Conservation (phyloP, 1,284 basidiomycete species). For the Cryptococcus sp. region DNA sequence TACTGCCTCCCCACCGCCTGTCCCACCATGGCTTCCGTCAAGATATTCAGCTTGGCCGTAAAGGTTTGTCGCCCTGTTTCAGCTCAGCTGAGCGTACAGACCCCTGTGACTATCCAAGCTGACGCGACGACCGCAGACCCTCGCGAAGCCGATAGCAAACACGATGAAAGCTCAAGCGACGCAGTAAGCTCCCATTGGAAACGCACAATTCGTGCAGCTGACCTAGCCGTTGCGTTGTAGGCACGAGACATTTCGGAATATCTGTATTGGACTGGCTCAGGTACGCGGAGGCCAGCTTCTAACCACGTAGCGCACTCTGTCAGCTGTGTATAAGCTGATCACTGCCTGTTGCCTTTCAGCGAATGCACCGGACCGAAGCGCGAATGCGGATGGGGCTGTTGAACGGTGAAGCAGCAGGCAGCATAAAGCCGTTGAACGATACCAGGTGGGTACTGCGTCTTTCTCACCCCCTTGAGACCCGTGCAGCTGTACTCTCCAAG, state of each 20-base stretch:
- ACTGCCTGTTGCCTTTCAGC: constrained; percentile 21
- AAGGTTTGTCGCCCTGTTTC: constrained; percentile 58
- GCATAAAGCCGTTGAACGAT: constrained; percentile 77
- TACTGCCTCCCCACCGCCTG: background rate
- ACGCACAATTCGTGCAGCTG: background rate
- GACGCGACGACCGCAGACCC: constrained; percentile 59
- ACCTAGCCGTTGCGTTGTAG: constrained; percentile 52
- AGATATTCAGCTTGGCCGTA: constrained; percentile 67
- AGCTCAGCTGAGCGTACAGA: background rate
- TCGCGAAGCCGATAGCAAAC: constrained; percentile 80
- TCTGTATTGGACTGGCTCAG: constrained; percentile 80
- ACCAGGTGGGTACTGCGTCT: constrained; percentile 60
- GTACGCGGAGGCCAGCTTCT: constrained; percentile 22
- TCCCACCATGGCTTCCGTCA: constrained; percentile 64
- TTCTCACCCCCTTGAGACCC: background rate
- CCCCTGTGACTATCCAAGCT: constrained; percentile 3
- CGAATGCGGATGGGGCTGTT: constrained; percentile 75
- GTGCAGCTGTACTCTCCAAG: background rate
- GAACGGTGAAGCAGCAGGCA: constrained; percentile 71
- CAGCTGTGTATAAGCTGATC: background rate
- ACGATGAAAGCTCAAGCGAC: constrained; percentile 74
- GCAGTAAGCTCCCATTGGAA: constrained; percentile 60
- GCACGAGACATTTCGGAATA: constrained; percentile 71
- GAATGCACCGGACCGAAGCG: constrained; percentile 76
- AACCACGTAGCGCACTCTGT: background rate